phyloP scores from a whole-genome alignment of 805 yeast species.

The Cyberlindnera lachancei region DNA sequence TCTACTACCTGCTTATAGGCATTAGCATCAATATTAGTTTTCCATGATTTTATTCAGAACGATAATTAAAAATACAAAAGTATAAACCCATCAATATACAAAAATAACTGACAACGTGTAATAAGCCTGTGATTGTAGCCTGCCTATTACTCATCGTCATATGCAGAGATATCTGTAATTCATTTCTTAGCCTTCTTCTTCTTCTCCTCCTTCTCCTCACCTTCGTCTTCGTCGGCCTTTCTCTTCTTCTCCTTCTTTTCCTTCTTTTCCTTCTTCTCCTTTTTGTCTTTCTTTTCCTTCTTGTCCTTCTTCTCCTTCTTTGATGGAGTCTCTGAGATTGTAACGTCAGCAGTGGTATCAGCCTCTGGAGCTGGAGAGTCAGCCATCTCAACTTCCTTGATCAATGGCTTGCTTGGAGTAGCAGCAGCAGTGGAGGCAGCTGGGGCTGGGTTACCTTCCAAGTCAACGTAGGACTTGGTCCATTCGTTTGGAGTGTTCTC shows the following conservation, averaged over 20 bases:
- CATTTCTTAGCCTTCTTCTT: slow-evolving; percentile 41
- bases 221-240: slow-evolving; percentile 52
- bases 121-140: too few species aligned
- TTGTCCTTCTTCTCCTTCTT: slow-evolving; percentile 58
- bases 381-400: slow-evolving; percentile 32
- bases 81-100: too few species aligned
- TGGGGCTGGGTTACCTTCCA: slow-evolving; percentile 52
- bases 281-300: slow-evolving; percentile 47
- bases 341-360: slow-evolving; percentile 16
- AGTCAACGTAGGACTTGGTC: slow-evolving; percentile 79
- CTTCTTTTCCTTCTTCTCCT: slow-evolving; percentile 45
- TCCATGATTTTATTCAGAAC: too few species aligned
- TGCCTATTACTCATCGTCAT: too few species aligned
- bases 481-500: slow-evolving; percentile 92
- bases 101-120: too few species aligned
- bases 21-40: too few species aligned
- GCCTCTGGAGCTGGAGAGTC: slow-evolving; percentile 25
- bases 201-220: slow-evolving; percentile 42
- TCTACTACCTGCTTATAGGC: too few species aligned
- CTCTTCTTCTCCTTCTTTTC: slow-evolving; percentile 39
- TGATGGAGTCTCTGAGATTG: slow-evolving; percentile 23
- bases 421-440: slow-evolving; percentile 24
- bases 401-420: slow-evolving; percentile 38
- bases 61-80: too few species aligned
- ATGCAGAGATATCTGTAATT: too few species aligned